Base-by-base conservation (phyloP, 768 basidiomycete species). In the Tephrocybe sp. region DNA sequence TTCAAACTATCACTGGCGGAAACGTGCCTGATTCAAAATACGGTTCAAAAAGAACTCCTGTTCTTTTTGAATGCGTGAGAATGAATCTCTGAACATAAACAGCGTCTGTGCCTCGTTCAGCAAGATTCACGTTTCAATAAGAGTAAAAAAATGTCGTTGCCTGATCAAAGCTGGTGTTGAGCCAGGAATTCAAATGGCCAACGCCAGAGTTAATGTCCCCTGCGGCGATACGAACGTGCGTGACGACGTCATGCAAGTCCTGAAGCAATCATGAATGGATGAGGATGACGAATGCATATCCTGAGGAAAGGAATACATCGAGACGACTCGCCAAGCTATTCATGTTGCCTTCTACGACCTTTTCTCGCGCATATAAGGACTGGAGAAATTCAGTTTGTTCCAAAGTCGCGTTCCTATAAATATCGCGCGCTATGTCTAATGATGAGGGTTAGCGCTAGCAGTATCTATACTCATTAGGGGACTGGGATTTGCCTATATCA, bases 401-500 rank as follows among this genome's bases (percentile, higher is more conserved):
- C 13, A 76, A 45, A 0, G 84, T 87, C 12, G 76, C 74, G 52
- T 89, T 89, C 44, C 67, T 72, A 68, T 89, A 89, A 17, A 87
- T 74, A 42, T 84, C 78, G 56, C 76, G 79, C 6, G 88, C 87
- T 14, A 71, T 69, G 51, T 87, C 84, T 87, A 41, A 33, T 7
- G 19, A 23, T 23, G 14, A 42, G n/a, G 20, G 4, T 32, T 19
- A n/a, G 16, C 19, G 57, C 49, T 41, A 52, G 49, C 38, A 49
- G 22, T 31, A 8, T 35, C 26, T 33, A 35, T 5, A 45, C 16
- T 39, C 34, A 30, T 45, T 30, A n/a, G 10, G 44, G 32, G 43
- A 45, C 26, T 26, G 14, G 20, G 20, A 45, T 65, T 45, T 60
- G 85, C 89, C 88, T 35, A 89, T 84, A 57, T 89, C 88, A 56